A percentile compares a stretch with the other conserved stretches of the same genome.
Conservation (phyloP, 169 alveolate species). For the Hepatocystis sp. region DNA sequence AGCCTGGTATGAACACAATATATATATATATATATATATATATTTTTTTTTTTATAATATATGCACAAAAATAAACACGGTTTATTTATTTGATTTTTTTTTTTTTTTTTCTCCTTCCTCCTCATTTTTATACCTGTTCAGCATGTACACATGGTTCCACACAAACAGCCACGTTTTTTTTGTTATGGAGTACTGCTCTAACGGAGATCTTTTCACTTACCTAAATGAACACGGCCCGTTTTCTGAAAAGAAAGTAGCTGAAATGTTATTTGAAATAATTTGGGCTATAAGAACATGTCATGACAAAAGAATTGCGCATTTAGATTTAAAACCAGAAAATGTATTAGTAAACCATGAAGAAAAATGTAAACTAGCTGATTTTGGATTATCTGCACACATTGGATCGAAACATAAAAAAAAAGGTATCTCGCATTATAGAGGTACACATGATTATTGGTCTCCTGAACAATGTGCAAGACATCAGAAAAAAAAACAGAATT, state of each 20-base stretch:
- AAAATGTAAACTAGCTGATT: slow-evolving; percentile 88
- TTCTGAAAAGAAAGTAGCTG: slow-evolving; percentile 83
- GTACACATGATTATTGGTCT: slow-evolving; percentile 86
- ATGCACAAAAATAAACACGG: too few species aligned
- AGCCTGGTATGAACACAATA: slow-evolving; percentile 76
- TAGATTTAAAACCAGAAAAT: slow-evolving; percentile 89
- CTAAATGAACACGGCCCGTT: slow-evolving; percentile 81
- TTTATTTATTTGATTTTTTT: neutral
- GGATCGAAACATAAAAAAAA: slow-evolving; percentile 79
- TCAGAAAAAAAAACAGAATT: slow-evolving; percentile 76
- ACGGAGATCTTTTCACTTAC: slow-evolving; percentile 85
- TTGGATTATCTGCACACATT: slow-evolving; percentile 90
- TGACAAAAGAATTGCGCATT: slow-evolving; percentile 90
- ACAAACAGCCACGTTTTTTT: slow-evolving; percentile 86
- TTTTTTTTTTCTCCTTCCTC: neutral
- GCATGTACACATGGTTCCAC: slow-evolving; percentile 89
- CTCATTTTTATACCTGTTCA: neutral
- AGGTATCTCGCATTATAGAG: slow-evolving; percentile 79
- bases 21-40: too few species aligned
- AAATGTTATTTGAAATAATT: slow-evolving; percentile 85
- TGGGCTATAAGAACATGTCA: slow-evolving; percentile 92
- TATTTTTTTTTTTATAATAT: too few species aligned
- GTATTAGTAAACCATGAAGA: slow-evolving; percentile 86
- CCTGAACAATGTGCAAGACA: slow-evolving; percentile 88
- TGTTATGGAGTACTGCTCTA: slow-evolving; percentile 89